Evolutionary conservation across 2,329 filamentous ascomycete genomes (phyloP), one percentile per base, ranked within the genome.

Genomic region (Apiospora saccharicola): DNA sequence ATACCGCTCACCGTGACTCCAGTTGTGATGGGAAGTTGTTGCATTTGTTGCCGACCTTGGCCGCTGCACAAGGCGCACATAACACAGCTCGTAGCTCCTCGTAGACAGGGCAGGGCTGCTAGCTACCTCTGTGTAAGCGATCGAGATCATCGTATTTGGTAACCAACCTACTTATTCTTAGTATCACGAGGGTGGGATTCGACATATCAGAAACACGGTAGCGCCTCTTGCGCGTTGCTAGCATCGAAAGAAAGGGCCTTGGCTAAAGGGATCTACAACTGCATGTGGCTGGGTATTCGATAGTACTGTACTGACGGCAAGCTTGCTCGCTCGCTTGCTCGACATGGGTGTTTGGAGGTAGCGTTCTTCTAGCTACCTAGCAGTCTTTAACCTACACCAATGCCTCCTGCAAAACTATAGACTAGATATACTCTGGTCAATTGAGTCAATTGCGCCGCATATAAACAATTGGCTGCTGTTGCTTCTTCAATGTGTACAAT

Each of bases 121-220:
- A 19, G 14, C 37, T 57, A 19, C 26, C 26, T 30, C 26, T 22
- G 34, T 41, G 34, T 22, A 64, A 37, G 57, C 34, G 57, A 64
- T 64, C 57, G 57, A 64, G 57, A 64, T 64, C 34, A 64, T 64
- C 57, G 34, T 41, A 41, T 19, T 61, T 14, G 13, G 53, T 34
- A 61, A 30, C 14, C 26, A 30, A 53, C 51, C 24, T 34, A 22
- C 53, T 34, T 57, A 34, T 34, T 57, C 26, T 57, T 57, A 57
- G 53, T 61, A 61, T 61, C 53, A 61, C 53, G 53, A 61, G 53
- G 51, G 30, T 61, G 53, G 53, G 26, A 37, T 61, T 61, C 53
- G 53, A 61, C 53, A 61, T 61, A 61, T 61, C 53, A 61, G 53
- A 61, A 61, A 61, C 53, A 37, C 30, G 30, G 53, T 61, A 61